Percentiles rank a stretch among this genome's conserved stretches.
Evolutionary conservation across 768 basidiomycete genomes (phyloP).

Genomic region (Tricholoma saponaceum): DNA sequence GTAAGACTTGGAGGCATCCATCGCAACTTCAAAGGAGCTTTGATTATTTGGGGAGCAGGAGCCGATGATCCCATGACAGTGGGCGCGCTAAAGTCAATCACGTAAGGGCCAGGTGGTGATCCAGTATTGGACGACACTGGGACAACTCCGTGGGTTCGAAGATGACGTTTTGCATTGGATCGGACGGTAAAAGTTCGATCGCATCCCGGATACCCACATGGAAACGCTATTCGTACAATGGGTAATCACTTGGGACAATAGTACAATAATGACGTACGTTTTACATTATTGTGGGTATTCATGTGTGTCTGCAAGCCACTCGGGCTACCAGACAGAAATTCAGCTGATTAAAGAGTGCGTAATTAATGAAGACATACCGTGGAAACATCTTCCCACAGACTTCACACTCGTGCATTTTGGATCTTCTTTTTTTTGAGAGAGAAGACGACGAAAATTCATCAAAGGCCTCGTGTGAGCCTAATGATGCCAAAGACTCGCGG

Average conservation of each 20-base stretch:
- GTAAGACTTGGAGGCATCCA: constrained; percentile 41
- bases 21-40: constrained; percentile 27
- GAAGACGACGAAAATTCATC: background rate
- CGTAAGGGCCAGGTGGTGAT: constrained; percentile 19
- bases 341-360: background rate
- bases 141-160: constrained; percentile 66
- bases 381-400: constrained; percentile 51
- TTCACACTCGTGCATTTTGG: constrained; percentile 52
- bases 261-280: constrained; percentile 35
- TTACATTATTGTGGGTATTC: constrained; percentile 51
- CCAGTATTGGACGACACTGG: constrained; percentile 14
- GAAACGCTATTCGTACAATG: constrained; percentile 30
- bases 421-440: constrained; percentile 37
- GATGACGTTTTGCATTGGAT: constrained; percentile 77
- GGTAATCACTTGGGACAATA: background rate
- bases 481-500: background rate
- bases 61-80: constrained; percentile 22
- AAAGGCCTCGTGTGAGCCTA: constrained; percentile 2
- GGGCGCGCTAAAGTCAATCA: constrained; percentile 37
- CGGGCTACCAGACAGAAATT: constrained; percentile 29
- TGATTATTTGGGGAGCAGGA: constrained; percentile 9
- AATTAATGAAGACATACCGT: constrained; percentile 25
- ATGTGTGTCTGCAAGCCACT: constrained; percentile 56
- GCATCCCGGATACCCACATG: constrained; percentile 59
- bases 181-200: constrained; percentile 69